These are phyloP conservation scores for Sporothrix pseudoabietina DNA, from an alignment of 2,329 filamentous ascomycete genomes.

Conservation along the genomic window DNA sequence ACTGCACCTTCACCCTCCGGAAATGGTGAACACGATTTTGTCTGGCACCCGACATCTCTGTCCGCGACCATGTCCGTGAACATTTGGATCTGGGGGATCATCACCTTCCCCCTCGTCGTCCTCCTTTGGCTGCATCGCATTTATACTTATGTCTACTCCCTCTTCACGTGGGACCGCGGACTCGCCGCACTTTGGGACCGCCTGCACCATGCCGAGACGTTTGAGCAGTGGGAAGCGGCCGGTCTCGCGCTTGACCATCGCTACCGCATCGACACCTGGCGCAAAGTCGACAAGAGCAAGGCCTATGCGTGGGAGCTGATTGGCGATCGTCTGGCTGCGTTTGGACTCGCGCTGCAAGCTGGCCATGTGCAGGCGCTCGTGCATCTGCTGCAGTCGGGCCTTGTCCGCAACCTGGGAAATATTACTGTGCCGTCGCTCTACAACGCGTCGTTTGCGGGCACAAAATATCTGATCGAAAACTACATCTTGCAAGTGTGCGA, in stretches of 20 bases:
- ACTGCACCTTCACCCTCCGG: not conserved
- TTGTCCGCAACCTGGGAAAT: constrained; percentile 86
- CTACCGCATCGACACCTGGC: constrained; percentile 75
- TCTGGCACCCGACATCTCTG: constrained; percentile 1
- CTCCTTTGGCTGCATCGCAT: constrained; percentile 31
- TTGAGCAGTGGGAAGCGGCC: constrained; percentile 85
- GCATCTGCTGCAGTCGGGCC: constrained; percentile 76
- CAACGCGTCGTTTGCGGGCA: constrained; percentile 82
- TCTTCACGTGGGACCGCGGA: constrained; percentile 27
- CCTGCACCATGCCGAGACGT: constrained; percentile 67
- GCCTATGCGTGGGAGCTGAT: constrained; percentile 89
- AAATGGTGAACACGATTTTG: not conserved
- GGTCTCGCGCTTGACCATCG: constrained; percentile 80
- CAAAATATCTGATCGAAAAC: constrained; percentile 87
- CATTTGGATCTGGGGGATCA: constrained; percentile 31
- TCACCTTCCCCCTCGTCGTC: constrained; percentile 31
- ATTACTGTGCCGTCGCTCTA: constrained; percentile 81
- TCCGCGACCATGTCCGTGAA: constrained; percentile 29
- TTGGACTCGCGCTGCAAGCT: constrained; percentile 32
- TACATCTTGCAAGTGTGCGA: constrained; percentile 85
- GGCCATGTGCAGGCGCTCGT: constrained; percentile 74
- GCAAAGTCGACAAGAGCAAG: constrained; percentile 76
- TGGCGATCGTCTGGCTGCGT: constrained; percentile 62
- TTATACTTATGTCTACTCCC: constrained; percentile 12
- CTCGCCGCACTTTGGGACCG: constrained; percentile 57